phyloP scores from a whole-genome alignment of 1,284 basidiomycete genomes.

The Ustilago crameri region DNA sequence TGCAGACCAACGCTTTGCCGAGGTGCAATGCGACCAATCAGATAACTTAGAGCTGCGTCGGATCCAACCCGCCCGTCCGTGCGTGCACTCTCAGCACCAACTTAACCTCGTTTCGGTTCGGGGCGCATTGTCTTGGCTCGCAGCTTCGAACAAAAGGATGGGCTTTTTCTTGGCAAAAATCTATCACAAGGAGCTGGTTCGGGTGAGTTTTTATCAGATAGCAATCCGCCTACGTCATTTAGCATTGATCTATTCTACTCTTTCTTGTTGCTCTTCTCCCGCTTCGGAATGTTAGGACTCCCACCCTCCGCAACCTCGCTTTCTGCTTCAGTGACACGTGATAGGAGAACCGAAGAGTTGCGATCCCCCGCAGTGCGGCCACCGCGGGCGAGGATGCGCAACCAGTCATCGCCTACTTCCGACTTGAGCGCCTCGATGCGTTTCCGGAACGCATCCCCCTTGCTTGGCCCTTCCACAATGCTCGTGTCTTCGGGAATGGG shows the following conservation, averaged over 20 bases:
- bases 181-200: too few species aligned
- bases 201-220: neutral
- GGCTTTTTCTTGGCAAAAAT: neutral
- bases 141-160: neutral
- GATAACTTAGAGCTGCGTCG: too few species aligned
- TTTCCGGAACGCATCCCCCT: slow-evolving; percentile 32
- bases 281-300: too few species aligned
- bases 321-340: too few species aligned
- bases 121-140: too few species aligned
- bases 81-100: too few species aligned
- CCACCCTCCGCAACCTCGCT: neutral
- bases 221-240: neutral
- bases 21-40: too few species aligned
- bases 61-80: too few species aligned
- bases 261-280: neutral
- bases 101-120: too few species aligned
- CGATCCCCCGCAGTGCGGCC: slow-evolving; percentile 16
- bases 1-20: too few species aligned
- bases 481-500: too few species aligned
- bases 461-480: too few species aligned
- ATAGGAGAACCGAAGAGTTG: slow-evolving; percentile 4
- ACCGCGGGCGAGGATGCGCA: slow-evolving; percentile 48
- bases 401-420: slow-evolving; percentile 66
- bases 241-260: neutral
- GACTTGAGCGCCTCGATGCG: slow-evolving; percentile 63